Base-by-base conservation (phyloP, 176 grass and related monocot genomes). In the Oryza punctata region DNA sequence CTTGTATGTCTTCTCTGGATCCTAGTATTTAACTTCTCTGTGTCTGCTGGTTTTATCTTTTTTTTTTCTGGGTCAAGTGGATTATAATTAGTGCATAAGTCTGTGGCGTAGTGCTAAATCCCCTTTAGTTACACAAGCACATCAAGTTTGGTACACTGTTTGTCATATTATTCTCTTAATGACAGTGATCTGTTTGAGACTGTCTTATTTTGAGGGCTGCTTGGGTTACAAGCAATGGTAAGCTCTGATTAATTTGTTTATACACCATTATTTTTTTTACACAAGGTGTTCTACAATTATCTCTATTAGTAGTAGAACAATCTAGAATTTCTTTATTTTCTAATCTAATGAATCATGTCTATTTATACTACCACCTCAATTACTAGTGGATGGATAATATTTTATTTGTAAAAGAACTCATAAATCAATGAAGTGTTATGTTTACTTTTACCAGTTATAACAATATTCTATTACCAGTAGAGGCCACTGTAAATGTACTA, bases 201-300 rank as follows among this genome's bases (percentile, higher is more conserved):
- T 76, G 87, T 87, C 88, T 97, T 65, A 82, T 89, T 65, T 88
- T 74, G n/a, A 41, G 88, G 63, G 33, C 85, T 75, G 28, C 81
- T 45, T 75, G 5, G 33, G 23, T 80, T 86, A 44, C 24, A 86
- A 80, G 70, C 61, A 67, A 23, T 3, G 45, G 72, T 27, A 26
- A 32, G n/a, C 45, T 74, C 45, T 73, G 13, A 1, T 49, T 41
- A 12, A 38, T 26, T 2, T 32, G 24, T 50, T 18, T 74, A 78
- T 14, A 80, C 7, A 18, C 18, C 30, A 70, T 75, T 44, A 13
- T 54, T 76, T n/a, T 78, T 75, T 41, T 75, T 41, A 10, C 9
- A 10, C 10, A 2, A 41, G 9, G 40, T 41, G 10, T 41, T 41
- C 2, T 41, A 41, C 40, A 41, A 41, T 41, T 41, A 10, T 41